Base-by-base conservation (phyloP, 495 filamentous ascomycete species). In the Opeltia flavorubescens region DNA sequence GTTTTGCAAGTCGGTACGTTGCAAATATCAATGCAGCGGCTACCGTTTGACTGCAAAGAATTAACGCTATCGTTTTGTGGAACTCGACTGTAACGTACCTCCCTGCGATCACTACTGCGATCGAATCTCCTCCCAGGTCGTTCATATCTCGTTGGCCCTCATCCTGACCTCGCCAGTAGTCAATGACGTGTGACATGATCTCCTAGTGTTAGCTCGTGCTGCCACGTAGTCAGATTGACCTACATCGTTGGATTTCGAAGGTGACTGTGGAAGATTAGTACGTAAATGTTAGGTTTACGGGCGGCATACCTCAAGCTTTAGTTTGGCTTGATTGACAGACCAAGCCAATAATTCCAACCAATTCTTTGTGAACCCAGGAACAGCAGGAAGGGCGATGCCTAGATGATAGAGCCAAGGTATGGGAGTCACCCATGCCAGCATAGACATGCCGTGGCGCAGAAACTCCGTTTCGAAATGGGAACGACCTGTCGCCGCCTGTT, bases 41-140 rank as follows among this genome's bases (percentile, higher is more conserved):
- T 23, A 50, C 50, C 5, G 51, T n/a, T n/a, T n/a, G n/a, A n/a
- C n/a, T n/a, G n/a, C n/a, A n/a, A n/a, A n/a, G n/a, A n/a, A n/a
- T n/a, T n/a, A n/a, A n/a, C n/a, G n/a, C n/a, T n/a, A n/a, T n/a
- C n/a, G n/a, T n/a, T n/a, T n/a, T n/a, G n/a, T n/a, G n/a, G n/a
- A n/a, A n/a, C n/a, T n/a, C n/a, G n/a, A n/a, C 57, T 0, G 65
- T 64, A 4, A 67, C 70, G 43, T 71, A 67, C 5, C 64, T 63
- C 18, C 66, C 65, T n/a, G 66, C 66, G 18, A 60, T 50, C 20
- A 67, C 52, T 6, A 63, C 60, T n/a, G 59, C 33, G 2, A 55
- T 45, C 5, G 56, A 25, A 43, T 68, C 63, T 3, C 59, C 59
- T 13, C 47, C 26, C 21, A 65, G 50, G 41, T 49, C 45, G n/a